These are phyloP conservation scores for Entomortierella beljakovae DNA, from an alignment of 192 early-diverging fungal genomes.

Conservation along the genomic window DNA sequence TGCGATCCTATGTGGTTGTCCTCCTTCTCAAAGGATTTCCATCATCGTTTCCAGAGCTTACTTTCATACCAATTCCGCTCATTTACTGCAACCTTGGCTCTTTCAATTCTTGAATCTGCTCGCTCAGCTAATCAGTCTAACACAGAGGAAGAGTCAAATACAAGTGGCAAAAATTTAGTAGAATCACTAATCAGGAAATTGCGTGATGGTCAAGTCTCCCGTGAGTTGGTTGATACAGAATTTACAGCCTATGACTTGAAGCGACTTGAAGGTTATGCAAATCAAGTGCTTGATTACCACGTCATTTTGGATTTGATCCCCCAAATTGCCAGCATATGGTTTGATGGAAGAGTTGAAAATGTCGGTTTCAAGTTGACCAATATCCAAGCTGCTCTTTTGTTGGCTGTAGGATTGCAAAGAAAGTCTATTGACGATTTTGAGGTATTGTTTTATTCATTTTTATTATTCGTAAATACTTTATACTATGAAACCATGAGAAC, in stretches of 20 bases:
- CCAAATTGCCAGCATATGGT: constrained; percentile 82
- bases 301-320: constrained; percentile 95
- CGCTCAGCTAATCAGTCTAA: constrained; percentile 59
- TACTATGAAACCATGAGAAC: neutral
- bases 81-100: constrained; percentile 83
- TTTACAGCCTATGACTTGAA: constrained; percentile 92
- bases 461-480: neutral
- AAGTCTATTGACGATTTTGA: constrained; percentile 91
- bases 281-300: constrained; percentile 98
- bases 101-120: constrained; percentile 87
- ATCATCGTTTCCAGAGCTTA: constrained; percentile 88
- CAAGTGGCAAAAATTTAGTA: constrained; percentile 3
- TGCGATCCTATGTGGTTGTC: constrained; percentile 82
- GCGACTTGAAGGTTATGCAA: constrained; percentile 94
- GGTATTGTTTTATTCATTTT: constrained; percentile 22
- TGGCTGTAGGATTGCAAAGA: constrained; percentile 93
- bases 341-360: constrained; percentile 70
- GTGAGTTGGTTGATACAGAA: constrained; percentile 47
- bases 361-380: constrained; percentile 77
- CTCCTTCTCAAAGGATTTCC: constrained; percentile 93
- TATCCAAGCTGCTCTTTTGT: constrained; percentile 87
- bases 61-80: constrained; percentile 89
- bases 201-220: constrained; percentile 37
- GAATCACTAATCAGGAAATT: constrained; percentile 31
- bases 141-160: constrained; percentile 20